Percentiles rank a stretch among this genome's conserved stretches.
These are phyloP conservation scores for Lasiosphaeria miniovina DNA, from an alignment of 495 filamentous ascomycete genomes.

Conservation along the genomic window DNA sequence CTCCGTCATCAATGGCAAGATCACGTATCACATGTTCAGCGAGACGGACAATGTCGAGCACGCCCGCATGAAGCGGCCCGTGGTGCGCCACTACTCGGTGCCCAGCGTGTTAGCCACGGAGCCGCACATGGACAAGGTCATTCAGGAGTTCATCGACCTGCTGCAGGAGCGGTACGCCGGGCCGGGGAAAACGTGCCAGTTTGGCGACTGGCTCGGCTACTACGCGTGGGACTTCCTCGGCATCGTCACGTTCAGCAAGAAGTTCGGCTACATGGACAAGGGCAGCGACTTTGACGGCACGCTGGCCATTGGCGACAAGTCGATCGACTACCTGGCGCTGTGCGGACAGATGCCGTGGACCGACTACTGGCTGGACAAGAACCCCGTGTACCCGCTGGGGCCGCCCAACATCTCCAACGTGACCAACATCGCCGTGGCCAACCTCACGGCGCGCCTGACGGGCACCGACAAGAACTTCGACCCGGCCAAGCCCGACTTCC, in stretches of 20 bases:
- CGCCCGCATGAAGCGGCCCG: slow-evolving; percentile 34
- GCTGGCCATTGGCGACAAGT: slow-evolving; percentile 20
- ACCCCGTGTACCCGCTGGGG: slow-evolving; percentile 24
- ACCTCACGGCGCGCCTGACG: slow-evolving; percentile 20
- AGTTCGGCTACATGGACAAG: slow-evolving; percentile 28
- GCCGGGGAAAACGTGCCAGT: slow-evolving; percentile 14
- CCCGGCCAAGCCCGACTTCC: slow-evolving; percentile 22
- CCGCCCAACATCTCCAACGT: slow-evolving; percentile 24
- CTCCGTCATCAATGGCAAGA: slow-evolving; percentile 35
- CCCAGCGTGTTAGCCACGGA: slow-evolving; percentile 35
- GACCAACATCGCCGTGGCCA: slow-evolving; percentile 21
- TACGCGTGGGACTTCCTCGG: slow-evolving; percentile 45
- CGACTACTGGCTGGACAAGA: slow-evolving; percentile 30
- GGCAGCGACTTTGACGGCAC: slow-evolving; percentile 27
- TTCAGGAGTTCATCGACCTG: slow-evolving; percentile 24
- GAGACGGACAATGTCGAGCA: slow-evolving; percentile 33
- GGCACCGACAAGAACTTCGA: slow-evolving; percentile 21
- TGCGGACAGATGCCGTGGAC: slow-evolving; percentile 33
- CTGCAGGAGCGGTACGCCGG: slow-evolving; percentile 30
- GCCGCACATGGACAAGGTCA: slow-evolving; percentile 32
- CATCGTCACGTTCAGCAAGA: slow-evolving; percentile 40
- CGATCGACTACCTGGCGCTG: slow-evolving; percentile 25
- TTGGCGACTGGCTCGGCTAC: slow-evolving; percentile 30
- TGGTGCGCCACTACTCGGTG: slow-evolving; percentile 37
- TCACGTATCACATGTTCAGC: slow-evolving; percentile 38